Evolutionary conservation across 495 filamentous ascomycete genomes (phyloP).

Genomic region (Aspergillus steynii): DNA sequence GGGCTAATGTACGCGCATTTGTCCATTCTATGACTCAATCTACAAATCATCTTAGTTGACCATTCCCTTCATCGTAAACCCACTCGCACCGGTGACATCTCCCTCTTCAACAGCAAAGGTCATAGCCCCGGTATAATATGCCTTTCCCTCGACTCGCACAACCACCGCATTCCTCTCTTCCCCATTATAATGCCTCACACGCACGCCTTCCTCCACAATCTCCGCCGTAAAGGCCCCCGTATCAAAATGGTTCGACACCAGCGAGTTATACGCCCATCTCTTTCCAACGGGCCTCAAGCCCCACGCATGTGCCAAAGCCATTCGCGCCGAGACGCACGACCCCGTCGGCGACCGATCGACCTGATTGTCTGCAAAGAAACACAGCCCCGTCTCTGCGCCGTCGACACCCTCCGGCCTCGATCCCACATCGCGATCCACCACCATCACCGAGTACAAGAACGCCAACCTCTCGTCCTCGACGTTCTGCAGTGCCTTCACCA

Average conservation of each 20-base stretch:
- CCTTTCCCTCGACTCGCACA: constrained; percentile 19
- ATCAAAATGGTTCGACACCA: constrained; percentile 26
- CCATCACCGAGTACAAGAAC: constrained; percentile 31
- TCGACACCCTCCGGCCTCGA: constrained; percentile 10
- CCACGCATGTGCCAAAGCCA: constrained; percentile 24
- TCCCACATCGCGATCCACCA: constrained; percentile 17
- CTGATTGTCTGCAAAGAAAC: constrained; percentile 27
- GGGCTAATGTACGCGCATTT: background rate
- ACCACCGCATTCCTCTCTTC: constrained; percentile 6
- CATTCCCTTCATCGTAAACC: constrained; percentile 14
- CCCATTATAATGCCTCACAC: background rate
- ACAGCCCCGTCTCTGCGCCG: constrained; percentile 24
- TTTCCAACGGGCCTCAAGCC: constrained; percentile 13
- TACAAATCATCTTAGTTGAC: background rate
- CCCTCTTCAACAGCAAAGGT: constrained; percentile 17
- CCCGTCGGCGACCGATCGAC: constrained; percentile 30
- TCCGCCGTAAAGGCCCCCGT: constrained; percentile 16
- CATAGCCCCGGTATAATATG: constrained; percentile 18
- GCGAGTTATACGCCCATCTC: constrained; percentile 29
- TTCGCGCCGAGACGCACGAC: constrained; percentile 24
- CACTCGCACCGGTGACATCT: constrained; percentile 14
- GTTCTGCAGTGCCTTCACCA: constrained; percentile 17
- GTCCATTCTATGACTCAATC: constrained; percentile 1
- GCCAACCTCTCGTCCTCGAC: constrained; percentile 20
- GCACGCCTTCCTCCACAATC: constrained; percentile 11